Base-by-base conservation (phyloP, 1,284 basidiomycete genomes). In the Phaffia rhodozyma region DNA sequence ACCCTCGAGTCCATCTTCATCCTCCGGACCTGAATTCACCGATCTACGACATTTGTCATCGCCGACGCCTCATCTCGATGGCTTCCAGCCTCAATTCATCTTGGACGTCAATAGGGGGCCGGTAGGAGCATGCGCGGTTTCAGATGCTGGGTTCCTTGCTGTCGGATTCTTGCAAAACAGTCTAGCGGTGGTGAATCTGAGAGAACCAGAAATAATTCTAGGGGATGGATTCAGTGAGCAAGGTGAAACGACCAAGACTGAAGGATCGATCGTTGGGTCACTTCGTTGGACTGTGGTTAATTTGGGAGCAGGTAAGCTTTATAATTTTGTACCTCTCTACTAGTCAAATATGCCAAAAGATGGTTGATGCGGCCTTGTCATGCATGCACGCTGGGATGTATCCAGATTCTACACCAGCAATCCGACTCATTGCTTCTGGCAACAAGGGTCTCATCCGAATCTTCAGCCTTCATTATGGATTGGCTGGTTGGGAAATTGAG, bases 81-180 rank as follows among this genome's bases (percentile, higher is more conserved):
- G 80, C 25, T 85, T 84, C 70, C 78, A 78, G 54, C 86, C 87
- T 0, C 80, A 81, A 48, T 80, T 86, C 32, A 78, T 86, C 63
- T 72, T 89, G 30, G 76, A 77, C n/a, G 73, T 82, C 32, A 73
- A 76, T 27, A 78, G 76, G 60, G 83, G 82, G 0, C 75, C 77
- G 1, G 77, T 83, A 1, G 78, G 80, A 3, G 78, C 81, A 21
- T 83, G 78, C 69, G 82, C 84, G 2, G 73, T 87, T 20, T 84
- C 84, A 1, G 83, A 88, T 72, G 81, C 85, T 61, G 87, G 88
- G 3, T 88, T 91, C 72, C 75, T 89, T 49, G 86, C 87, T 0
- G 78, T 84, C 1, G 82, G 84, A 1, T 89, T 86, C 71, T 72
- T 74, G 5, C 80, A 81, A 60, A 84, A 83, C 2, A 78, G 80